phyloP scores from a whole-genome alignment of 129 eudicot genomes.

The Flaveria brownii region DNA sequence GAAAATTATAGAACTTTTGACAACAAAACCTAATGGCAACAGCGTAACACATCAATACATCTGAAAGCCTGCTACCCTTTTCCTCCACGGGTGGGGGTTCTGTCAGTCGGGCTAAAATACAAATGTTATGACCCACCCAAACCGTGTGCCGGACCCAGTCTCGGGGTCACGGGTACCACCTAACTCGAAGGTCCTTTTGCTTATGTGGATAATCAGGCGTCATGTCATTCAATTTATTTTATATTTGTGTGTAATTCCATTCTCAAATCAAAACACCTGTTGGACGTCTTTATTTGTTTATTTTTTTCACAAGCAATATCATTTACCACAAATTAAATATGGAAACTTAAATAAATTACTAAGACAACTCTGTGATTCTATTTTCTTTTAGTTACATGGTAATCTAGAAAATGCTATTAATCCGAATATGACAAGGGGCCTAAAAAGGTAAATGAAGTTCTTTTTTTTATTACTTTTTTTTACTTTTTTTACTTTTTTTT shows the following conservation, averaged over 20 bases:
- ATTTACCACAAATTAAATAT: background rate
- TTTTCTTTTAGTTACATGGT: background rate
- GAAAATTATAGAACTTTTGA: constrained; percentile 7
- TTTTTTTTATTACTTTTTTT: too few relatives aligned
- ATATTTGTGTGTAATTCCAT: background rate
- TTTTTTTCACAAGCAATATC: background rate
- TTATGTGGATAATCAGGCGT: constrained; percentile 19
- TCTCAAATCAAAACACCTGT: background rate
- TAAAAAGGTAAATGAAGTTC: background rate
- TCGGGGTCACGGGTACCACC: constrained; percentile 30
- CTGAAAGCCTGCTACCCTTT: constrained; percentile 26
- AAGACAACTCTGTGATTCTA: background rate
- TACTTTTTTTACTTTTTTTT: too few relatives aligned
- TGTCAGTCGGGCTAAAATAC: constrained; percentile 31
- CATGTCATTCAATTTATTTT: constrained; percentile 11
- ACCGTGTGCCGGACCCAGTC: constrained; percentile 36
- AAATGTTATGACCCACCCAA: constrained; percentile 35
- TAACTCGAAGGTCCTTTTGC: constrained; percentile 16
- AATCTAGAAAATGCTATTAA: background rate
- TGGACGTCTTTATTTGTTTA: background rate
- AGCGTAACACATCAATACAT: constrained; percentile 1
- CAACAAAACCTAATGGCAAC: constrained; percentile 5
- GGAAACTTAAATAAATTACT: background rate
- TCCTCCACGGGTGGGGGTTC: constrained; percentile 29
- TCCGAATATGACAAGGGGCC: background rate